Evolutionary conservation across 75 land plant species (phyloP), one percentile per base, ranked within the genome.

Genomic region (Selaginella tamariscina): DNA sequence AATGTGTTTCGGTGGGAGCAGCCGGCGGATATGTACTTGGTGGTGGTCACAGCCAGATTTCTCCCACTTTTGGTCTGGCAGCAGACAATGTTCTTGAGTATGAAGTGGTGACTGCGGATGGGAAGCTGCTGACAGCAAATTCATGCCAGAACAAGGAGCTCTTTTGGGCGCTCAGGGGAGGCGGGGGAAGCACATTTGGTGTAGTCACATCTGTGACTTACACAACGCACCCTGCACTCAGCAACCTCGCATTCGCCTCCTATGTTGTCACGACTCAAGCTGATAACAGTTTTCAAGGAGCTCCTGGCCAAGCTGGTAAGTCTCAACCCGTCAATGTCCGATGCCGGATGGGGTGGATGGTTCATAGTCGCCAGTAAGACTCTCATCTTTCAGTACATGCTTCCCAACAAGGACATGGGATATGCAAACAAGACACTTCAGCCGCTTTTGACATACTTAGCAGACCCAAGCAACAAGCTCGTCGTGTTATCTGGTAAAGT

Each of bases 41-140:
- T 8, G 62, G 62, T 59, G 62, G 62, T 21, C 62, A 59, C 26
- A 59, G 62, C 62, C 62, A 59, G 26, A 5, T 59, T 21, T 59
- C 62, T 26, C 62, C 62, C 5, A 9, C 62, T 8, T 59, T 59
- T 59, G 62, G 62, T 26, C 62, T 59, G 9, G 62, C 62, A 23
- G 62, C 62, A 59, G 62, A 59, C 62, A 59, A 59, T n/a, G 62
- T 59, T 26, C 21, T 59, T 8, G 62, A 59, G 62, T 59, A 59
- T n/a, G 62, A 59, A 5, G 62, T 59, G 18, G 62, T 59, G n/a
- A 59, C 62, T 9, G 62, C 62, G 18, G 26, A 59, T 59, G 62
- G 62, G 62, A 59, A 59, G 21, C 62, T 59, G 21, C 9, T 59
- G 62, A 23, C 21, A 23, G 62, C 62, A 59, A 59, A 59, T n/a